Evolutionary conservation across 495 filamentous ascomycete genomes (phyloP), one percentile per base, ranked within the genome.

Genomic region (Penicillium canariense): DNA sequence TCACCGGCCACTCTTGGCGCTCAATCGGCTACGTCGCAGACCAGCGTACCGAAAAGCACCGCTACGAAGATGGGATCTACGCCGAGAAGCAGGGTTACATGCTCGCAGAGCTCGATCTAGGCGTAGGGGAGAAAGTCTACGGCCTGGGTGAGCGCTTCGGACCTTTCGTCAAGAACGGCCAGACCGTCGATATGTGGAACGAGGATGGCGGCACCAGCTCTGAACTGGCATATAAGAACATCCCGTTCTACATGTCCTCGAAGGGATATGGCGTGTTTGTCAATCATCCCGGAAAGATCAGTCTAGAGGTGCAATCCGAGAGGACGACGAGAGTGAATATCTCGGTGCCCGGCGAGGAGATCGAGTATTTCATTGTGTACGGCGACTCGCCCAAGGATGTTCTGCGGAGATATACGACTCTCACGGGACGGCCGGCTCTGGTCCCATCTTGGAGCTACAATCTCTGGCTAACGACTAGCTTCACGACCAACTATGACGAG

Each of bases 211-310:
- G 86, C 8, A 89, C 87, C 15, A 84, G 80, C 0, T 83, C 78
- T 15, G 86, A 89, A 46, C 77, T 87, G 54, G 84, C 85, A 0
- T 90, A 90, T 63, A 89, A 89, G 69, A 89, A 89, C 59, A 75
- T 89, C 6, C 81, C 84, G 2, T 89, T 89, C 66, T 88, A 84
- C 66, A 69, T 89, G 30, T 86, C 81, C 52, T 86, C 81, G 0
- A 72, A 76, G 12, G 85, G 85, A 1, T 90, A 89, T 63, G 86
- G 86, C 22, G 75, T 89, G n/a, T 88, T 88, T 66, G 79, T 89
- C 23, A 82, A 85, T 58, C 76, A 80, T 12, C 70, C 81, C 0
- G 82, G 81, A 10, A 77, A 76, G 12, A 78, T 86, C 1, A 83
- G 83, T 43, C 65, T 88, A 1, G 85, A 89, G 68, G 73, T 90